phyloP scores from a whole-genome alignment of 2,329 filamentous ascomycete species.

The Stachybotrys chartarum region DNA sequence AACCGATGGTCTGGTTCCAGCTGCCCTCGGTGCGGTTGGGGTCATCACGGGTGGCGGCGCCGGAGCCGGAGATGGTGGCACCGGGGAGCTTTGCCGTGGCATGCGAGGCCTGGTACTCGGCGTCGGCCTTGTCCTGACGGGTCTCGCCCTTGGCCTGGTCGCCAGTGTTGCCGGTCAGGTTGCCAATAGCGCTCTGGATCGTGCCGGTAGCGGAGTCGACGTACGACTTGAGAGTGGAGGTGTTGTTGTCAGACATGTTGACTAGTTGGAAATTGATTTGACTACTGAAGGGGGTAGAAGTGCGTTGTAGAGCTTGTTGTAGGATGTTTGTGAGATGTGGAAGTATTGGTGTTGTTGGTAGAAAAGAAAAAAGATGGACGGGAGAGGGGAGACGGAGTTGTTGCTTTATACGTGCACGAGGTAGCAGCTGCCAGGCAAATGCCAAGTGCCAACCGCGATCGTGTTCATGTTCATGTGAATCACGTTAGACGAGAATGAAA shows the following conservation, averaged over 20 bases:
- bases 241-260: conserved; percentile 24
- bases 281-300: conserved; percentile 2
- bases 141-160: conserved; percentile 60
- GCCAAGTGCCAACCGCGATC: background rate
- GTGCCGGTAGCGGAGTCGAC: conserved; percentile 66
- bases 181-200: conserved; percentile 65
- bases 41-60: conserved; percentile 65
- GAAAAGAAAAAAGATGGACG: background rate
- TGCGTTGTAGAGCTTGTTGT: background rate
- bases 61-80: conserved; percentile 60
- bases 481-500: background rate
- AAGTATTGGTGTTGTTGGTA: background rate
- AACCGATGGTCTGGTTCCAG: conserved; percentile 87
- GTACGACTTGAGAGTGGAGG: conserved; percentile 75
- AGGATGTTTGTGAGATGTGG: background rate
- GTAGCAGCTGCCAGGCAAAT: background rate
- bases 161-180: conserved; percentile 62
- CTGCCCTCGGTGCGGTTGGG: conserved; percentile 63
- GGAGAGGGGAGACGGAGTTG: background rate
- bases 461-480: background rate
- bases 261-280: conserved; percentile 3
- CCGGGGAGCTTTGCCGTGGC: conserved; percentile 68
- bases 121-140: conserved; percentile 57
- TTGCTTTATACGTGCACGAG: conserved; percentile 3
- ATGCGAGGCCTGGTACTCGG: conserved; percentile 69